A percentile compares a stretch with the other conserved stretches of the same genome.
phyloP scores from a whole-genome alignment of 2,329 filamentous ascomycete species.

The Ophiostoma piceae region DNA sequence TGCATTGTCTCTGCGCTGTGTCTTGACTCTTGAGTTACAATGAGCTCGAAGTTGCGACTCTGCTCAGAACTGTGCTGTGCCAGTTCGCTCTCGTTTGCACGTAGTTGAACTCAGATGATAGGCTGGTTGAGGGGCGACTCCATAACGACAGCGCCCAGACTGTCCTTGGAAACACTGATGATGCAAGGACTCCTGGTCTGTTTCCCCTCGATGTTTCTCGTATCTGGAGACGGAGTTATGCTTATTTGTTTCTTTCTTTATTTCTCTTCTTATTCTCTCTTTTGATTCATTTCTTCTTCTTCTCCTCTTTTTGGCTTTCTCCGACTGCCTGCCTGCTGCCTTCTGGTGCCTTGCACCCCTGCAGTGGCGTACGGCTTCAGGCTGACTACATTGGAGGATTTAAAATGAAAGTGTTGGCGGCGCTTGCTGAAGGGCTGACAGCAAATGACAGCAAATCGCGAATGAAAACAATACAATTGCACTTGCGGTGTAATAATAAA shows the following conservation, averaged over 20 bases:
- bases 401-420: slow-evolving; percentile 12
- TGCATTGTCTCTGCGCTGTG: neutral
- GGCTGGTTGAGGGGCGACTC: neutral
- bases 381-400: slow-evolving; percentile 5
- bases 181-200: slow-evolving; percentile 8
- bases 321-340: neutral
- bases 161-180: neutral
- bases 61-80: neutral
- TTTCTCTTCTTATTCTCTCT: neutral
- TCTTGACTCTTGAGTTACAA: neutral
- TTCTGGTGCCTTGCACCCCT: neutral
- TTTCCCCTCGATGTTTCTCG: neutral
- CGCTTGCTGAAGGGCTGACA: slow-evolving; percentile 6
- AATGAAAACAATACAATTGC: neutral
- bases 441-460: neutral
- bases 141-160: neutral
- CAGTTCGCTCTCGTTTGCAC: neutral
- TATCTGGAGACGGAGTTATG: neutral
- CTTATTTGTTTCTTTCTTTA: neutral
- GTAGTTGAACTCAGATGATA: neutral
- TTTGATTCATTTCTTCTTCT: neutral
- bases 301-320: neutral
- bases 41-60: too few species aligned
- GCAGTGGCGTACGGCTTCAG: neutral
- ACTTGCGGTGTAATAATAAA: neutral